Base-by-base conservation (phyloP, 345 rosid genomes). In the Linum usitatissimum region DNA sequence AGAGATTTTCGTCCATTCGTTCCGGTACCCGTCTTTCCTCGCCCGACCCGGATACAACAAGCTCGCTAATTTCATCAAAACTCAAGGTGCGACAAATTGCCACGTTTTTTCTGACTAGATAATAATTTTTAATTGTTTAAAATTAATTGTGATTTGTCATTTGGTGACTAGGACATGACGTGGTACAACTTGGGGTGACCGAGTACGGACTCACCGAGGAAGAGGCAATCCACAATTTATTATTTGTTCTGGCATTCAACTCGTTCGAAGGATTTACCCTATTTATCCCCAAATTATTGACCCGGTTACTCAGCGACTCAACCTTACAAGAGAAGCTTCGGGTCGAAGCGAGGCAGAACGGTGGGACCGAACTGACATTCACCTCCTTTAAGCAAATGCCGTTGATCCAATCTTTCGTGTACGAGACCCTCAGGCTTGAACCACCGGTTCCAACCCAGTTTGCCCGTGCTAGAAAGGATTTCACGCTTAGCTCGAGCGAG, bases 1-100 rank as follows among this genome's bases (percentile, higher is more conserved):
- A 9, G 98, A 86, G 70, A 71, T 88, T 57, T 85, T 91, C 48
- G 83, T 91, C 61, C 98, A 91, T 74, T 82, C 98, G 1, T 88
- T 84, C 70, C 30, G 83, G 0, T 88, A 88, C 75, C 98, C 98
- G 21, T 71, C 48, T 49, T 66, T 70, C 45, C 75, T 91, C 0
- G 81, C 83, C 18, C 66, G 81, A 12, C 89, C 84, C 19, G 81
- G 51, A 70, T 91, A 88, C 79, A 63, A 61, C 2, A 82, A 84
- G 66, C 73, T 91, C 18, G 69, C 61, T 57, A 56, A 76, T 17
- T 91, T 86, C 73, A 14, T 91, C 57, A 77, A 68, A 30, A 66
- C 64, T 0, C 62, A 84, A 64, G 95, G 90, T 54, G 39, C 18
- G 0, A 0, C n/a, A 51, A 28, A 34, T 1, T 34, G 38, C 38